These are phyloP conservation scores for Pichia sp. DNA, from an alignment of 1,139 yeast species.

Conservation along the genomic window DNA sequence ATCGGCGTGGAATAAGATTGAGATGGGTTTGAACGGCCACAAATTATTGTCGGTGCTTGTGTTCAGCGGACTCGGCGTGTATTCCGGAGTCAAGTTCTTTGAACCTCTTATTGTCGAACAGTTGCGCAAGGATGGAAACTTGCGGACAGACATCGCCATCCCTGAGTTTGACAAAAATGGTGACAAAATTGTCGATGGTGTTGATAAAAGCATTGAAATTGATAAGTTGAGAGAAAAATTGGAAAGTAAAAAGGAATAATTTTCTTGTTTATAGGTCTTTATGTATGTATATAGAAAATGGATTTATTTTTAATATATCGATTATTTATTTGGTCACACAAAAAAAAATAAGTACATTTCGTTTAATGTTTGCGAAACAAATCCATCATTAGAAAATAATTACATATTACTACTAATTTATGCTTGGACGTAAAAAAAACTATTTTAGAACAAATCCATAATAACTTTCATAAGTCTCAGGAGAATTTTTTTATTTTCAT, in stretches of 20 bases:
- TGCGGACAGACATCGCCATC: conserved; percentile 52
- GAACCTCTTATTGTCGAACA: conserved; percentile 68
- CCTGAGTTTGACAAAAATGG: conserved; percentile 43
- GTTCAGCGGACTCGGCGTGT: conserved; percentile 28
- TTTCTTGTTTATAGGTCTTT: neutral
- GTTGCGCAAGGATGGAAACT: conserved; percentile 59
- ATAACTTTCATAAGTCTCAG: too few relatives aligned
- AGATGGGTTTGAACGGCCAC: conserved; percentile 10
- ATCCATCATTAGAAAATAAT: too few relatives aligned
- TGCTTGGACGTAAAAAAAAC: too few relatives aligned
- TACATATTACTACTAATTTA: too few relatives aligned
- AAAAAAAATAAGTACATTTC: too few relatives aligned
- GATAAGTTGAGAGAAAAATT: conserved; percentile 19
- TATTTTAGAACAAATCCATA: too few relatives aligned
- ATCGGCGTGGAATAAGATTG: conserved; percentile 19
- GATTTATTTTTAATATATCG: neutral
- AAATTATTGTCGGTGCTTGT: conserved; percentile 21
- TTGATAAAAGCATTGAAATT: conserved; percentile 18
- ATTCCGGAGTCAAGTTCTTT: conserved; percentile 60
- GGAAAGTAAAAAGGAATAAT: conserved; percentile 10
- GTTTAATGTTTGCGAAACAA: too few relatives aligned
- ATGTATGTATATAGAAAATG: neutral
- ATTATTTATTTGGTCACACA: too few relatives aligned
- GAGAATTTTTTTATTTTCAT: too few relatives aligned
- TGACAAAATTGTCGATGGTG: conserved; percentile 28